Evolutionary conservation across 768 basidiomycete genomes (phyloP).

Genomic region (Leucocoprinus birnbaumii): DNA sequence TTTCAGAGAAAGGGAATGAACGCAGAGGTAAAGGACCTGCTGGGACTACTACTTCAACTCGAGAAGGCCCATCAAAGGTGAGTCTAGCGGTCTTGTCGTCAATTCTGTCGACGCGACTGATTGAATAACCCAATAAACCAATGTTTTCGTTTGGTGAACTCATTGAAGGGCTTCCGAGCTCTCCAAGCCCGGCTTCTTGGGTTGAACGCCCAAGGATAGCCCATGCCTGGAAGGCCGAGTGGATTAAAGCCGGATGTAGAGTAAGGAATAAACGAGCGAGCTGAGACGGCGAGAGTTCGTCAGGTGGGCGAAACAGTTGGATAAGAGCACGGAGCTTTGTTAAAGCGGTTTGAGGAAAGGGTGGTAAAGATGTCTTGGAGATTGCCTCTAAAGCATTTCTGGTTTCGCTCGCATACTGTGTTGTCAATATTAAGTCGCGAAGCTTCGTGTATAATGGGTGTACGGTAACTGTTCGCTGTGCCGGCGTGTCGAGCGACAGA

Average conservation of each 20-base stretch:
- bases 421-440: conserved; percentile 55
- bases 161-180: conserved; percentile 46
- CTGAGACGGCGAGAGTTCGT: conserved; percentile 37
- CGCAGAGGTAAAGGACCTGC: conserved; percentile 45
- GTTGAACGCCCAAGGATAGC: conserved; percentile 54
- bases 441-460: conserved; percentile 39
- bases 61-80: conserved; percentile 35
- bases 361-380: conserved; percentile 49
- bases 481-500: conserved; percentile 36
- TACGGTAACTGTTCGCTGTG: conserved; percentile 1
- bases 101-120: conserved; percentile 36
- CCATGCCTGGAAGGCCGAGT: conserved; percentile 62
- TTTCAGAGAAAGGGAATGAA: conserved; percentile 40
- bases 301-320: conserved; percentile 46
- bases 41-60: conserved; percentile 37
- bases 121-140: conserved; percentile 53
- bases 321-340: conserved; percentile 45
- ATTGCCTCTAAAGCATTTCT: conserved; percentile 50
- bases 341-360: conserved; percentile 65
- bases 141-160: conserved; percentile 35
- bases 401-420: conserved; percentile 61
- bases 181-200: conserved; percentile 50
- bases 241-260: conserved; percentile 55
- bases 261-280: conserved; percentile 53
- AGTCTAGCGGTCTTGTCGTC: conserved; percentile 38